phyloP scores from a whole-genome alignment of 164 flowering plant genomes.

The Vitis labrusca region DNA sequence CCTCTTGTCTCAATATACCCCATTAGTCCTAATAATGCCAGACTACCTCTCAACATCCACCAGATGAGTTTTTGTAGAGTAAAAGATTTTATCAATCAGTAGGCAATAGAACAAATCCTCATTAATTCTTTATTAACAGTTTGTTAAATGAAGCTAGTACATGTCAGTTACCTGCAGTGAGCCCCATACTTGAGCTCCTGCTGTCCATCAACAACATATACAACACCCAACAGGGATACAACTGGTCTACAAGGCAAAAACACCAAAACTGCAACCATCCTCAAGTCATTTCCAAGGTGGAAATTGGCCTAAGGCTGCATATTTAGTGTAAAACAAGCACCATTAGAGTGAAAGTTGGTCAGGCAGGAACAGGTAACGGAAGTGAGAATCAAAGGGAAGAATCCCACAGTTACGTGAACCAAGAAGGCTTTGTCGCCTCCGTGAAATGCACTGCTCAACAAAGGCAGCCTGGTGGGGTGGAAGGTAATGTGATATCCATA shows the following conservation, averaged over 20 bases:
- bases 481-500: slow-evolving; percentile 67
- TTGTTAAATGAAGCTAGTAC: too few relatives aligned
- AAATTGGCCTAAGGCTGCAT: neutral
- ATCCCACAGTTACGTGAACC: slow-evolving; percentile 60
- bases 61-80: too few relatives aligned
- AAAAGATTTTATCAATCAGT: too few relatives aligned
- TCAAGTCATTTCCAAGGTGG: neutral
- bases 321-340: neutral
- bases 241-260: slow-evolving; percentile 6
- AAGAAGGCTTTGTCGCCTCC: slow-evolving; percentile 56
- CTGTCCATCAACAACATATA: slow-evolving; percentile 5
- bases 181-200: slow-evolving; percentile 25
- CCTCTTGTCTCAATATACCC: too few relatives aligned
- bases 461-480: slow-evolving; percentile 64
- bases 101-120: too few relatives aligned
- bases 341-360: slow-evolving; percentile 22
- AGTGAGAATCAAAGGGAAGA: slow-evolving; percentile 70
- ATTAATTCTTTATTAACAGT: too few relatives aligned
- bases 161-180: slow-evolving; percentile 6
- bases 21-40: too few relatives aligned
- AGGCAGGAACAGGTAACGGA: slow-evolving; percentile 71
- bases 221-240: slow-evolving; percentile 4
- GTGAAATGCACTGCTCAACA: slow-evolving; percentile 59
- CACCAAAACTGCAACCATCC: slow-evolving; percentile 4
- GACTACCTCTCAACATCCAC: too few relatives aligned